phyloP scores from a whole-genome alignment of 208 protist species.

The Willaertia magna region DNA sequence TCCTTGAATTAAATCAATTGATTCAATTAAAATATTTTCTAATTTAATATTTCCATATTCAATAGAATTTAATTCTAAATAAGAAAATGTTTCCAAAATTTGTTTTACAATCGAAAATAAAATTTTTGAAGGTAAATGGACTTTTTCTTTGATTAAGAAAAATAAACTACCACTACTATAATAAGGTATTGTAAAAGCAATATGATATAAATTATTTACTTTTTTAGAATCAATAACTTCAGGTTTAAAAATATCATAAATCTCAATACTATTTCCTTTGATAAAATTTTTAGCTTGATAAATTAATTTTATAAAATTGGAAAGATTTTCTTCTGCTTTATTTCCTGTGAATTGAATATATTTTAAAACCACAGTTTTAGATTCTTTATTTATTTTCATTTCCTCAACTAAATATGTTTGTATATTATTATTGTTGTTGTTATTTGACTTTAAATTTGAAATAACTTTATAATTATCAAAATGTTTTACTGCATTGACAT shows the following conservation, averaged over 20 bases:
- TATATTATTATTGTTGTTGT: too few relatives aligned
- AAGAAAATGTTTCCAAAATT: not conserved
- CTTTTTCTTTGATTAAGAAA: not conserved
- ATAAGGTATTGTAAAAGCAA: not conserved
- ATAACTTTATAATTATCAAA: too few relatives aligned
- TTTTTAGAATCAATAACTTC: not conserved
- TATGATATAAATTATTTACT: not conserved
- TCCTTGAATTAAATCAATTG: not conserved
- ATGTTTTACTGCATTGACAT: too few relatives aligned
- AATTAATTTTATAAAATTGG: not conserved
- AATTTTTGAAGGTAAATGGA: not conserved
- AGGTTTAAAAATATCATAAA: not conserved
- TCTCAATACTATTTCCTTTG: not conserved
- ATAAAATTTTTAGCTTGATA: not conserved
- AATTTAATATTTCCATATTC: not conserved
- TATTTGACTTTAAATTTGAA: too few relatives aligned
- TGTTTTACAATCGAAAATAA: not conserved
- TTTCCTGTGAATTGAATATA: not conserved
- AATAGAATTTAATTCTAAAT: not conserved
- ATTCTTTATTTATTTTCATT: not conserved
- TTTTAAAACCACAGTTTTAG: not conserved
- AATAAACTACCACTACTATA: not conserved
- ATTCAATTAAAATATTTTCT: not conserved
- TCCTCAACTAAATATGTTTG: not conserved
- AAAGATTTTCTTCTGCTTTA: not conserved